Conservation (phyloP, 805 yeast genomes). For the Vanderwaltozyma yarrowii region DNA sequence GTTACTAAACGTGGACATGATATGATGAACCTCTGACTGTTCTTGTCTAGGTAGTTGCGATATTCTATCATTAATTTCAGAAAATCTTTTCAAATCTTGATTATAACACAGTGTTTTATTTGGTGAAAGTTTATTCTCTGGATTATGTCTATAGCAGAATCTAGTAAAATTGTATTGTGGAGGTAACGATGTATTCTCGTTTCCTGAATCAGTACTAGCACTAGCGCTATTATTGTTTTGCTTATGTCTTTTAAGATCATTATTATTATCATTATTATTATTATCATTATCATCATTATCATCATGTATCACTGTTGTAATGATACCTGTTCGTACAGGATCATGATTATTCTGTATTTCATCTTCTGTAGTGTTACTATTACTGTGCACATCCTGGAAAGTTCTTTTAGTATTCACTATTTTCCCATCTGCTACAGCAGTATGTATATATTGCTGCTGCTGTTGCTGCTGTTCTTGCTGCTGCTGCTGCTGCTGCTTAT, state of each 20-base stretch:
- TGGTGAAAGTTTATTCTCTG: conserved; percentile 54
- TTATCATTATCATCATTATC: background rate
- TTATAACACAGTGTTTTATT: conserved; percentile 20
- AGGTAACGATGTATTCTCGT: too few species aligned
- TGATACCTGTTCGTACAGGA: too few species aligned
- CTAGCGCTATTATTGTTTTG: background rate
- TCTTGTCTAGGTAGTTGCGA: conserved; percentile 49
- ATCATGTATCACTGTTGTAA: background rate
- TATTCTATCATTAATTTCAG: conserved; percentile 24
- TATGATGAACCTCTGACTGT: conserved; percentile 66
- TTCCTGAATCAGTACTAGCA: background rate
- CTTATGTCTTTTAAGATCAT: too few species aligned
- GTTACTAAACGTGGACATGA: conserved; percentile 67
- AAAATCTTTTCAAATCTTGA: conserved; percentile 18
- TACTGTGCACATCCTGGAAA: too few species aligned
- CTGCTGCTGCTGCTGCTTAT: too few species aligned
- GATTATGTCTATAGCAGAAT: conserved; percentile 90
- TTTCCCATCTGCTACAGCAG: too few species aligned
- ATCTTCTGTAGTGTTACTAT: too few species aligned
- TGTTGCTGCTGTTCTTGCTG: too few species aligned
- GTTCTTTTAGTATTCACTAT: too few species aligned
- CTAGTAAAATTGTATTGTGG: conserved; percentile 45
- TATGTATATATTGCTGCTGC: too few species aligned
- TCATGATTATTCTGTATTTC: too few species aligned
- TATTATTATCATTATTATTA: background rate